phyloP scores from a whole-genome alignment of 2,329 filamentous ascomycete genomes.

The Allantophomopsis cytisporea region DNA sequence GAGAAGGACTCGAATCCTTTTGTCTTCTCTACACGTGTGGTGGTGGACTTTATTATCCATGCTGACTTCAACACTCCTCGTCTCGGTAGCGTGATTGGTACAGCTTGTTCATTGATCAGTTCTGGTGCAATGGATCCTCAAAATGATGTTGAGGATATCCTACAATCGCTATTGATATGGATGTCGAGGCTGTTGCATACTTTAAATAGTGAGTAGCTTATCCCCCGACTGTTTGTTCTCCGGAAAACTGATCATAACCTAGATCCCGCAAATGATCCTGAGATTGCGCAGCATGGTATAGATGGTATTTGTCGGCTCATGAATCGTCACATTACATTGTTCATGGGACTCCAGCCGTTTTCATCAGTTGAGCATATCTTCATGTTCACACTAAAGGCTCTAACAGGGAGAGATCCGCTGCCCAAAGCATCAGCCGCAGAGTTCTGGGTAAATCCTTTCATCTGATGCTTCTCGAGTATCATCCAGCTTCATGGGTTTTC shows the following conservation, averaged over 20 bases:
- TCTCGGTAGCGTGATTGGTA: constrained; percentile 55
- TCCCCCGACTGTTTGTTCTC: not conserved
- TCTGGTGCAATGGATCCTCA: constrained; percentile 35
- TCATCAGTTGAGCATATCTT: constrained; percentile 53
- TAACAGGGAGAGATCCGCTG: constrained; percentile 59
- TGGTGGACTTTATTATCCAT: constrained; percentile 52
- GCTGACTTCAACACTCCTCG: constrained; percentile 47
- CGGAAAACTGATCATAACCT: constrained; percentile 3
- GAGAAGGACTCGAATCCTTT: constrained; percentile 66
- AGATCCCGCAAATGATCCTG: constrained; percentile 51
- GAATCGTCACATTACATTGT: constrained; percentile 41
- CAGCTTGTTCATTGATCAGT: constrained; percentile 56
- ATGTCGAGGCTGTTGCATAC: constrained; percentile 46
- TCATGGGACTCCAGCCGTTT: constrained; percentile 42
- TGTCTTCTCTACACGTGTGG: constrained; percentile 52
- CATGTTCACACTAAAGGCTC: constrained; percentile 54
- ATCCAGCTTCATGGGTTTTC: constrained; percentile 1
- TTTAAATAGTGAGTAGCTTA: constrained; percentile 35
- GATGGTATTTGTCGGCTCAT: constrained; percentile 57
- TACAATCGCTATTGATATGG: constrained; percentile 43
- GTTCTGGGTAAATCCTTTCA: constrained; percentile 49
- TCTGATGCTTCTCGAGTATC: not conserved
- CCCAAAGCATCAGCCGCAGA: constrained; percentile 62
- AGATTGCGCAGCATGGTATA: constrained; percentile 60
- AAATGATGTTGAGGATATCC: constrained; percentile 29